Evolutionary conservation across 2,329 filamentous ascomycete genomes (phyloP), one percentile per base, ranked within the genome.

Genomic region (Hypoxylon sp.): DNA sequence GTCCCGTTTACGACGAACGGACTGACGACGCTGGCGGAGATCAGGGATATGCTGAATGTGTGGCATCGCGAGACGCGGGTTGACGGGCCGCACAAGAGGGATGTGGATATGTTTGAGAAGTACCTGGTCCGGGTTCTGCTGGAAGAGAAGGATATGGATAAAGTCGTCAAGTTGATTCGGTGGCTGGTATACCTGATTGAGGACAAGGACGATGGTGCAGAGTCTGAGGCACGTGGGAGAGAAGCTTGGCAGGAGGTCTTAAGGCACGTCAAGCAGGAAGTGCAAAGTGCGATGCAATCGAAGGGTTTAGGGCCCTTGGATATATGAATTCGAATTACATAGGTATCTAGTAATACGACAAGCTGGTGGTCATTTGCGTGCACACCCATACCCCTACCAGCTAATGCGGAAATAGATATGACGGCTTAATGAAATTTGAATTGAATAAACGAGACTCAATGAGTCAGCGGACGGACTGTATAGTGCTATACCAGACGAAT

Each of bases 81-180:
- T 4, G 87, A 92, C 2, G 91, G 89, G 0, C 94, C 94, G 1
- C 91, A 94, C 69, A 72, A 73, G 0, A 84, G 89, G 49, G 94
- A 99, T 70, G 86, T 93, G 0, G 79, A 79, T 29, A 85, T 92
- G 26, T 76, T 97, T 53, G 82, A 80, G 44, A 81, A 77, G 63
- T 97, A 96, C 69, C 70, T 97, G 20, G 75, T 69, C 4, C 80
- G 80, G 17, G 90, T 97, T 0, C 79, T 96, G 0, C 54, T 73
- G 1, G 86, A 93, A 49, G 94, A 97, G 70, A 77, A 80, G 50
- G 87, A 97, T 67, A 78, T 94, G 72, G 80, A 80, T 4, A 96
- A 96, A 71, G 89, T 83, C 1, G 78, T 83, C 1, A 81, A 81
- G 8, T 71, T 94, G 12, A 80, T 88, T 8, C 83, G 78, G 59